Evolutionary conservation across 805 yeast genomes (phyloP).

Genomic region (Candida namnaoensis): DNA sequence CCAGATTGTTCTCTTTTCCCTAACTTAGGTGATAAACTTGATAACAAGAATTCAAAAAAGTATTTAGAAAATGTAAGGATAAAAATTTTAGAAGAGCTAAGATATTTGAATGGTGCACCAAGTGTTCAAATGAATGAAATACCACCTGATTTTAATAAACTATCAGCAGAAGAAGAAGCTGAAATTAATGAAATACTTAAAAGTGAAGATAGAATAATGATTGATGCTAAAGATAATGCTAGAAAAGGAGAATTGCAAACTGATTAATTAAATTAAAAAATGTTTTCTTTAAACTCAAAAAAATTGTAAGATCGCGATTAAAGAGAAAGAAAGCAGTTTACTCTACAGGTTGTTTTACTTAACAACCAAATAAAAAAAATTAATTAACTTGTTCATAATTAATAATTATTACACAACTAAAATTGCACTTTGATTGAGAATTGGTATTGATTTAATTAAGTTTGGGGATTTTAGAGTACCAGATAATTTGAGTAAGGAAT

Average conservation of each 20-base stretch:
- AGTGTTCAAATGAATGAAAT: constrained; percentile 87
- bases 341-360: too few species aligned
- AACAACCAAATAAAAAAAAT: too few species aligned
- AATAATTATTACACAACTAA: too few species aligned
- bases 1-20: constrained; percentile 93
- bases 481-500: too few species aligned
- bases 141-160: constrained; percentile 50
- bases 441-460: too few species aligned
- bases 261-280: too few species aligned
- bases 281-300: too few species aligned
- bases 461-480: too few species aligned
- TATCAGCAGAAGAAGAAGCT: constrained; percentile 27
- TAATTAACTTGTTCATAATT: too few species aligned
- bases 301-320: too few species aligned
- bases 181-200: constrained; percentile 22
- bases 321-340: too few species aligned
- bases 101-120: constrained; percentile 86
- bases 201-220: constrained; percentile 25
- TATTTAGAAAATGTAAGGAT: constrained; percentile 74
- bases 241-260: constrained; percentile 23
- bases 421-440: too few species aligned
- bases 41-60: constrained; percentile 77
- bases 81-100: constrained; percentile 69
- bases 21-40: constrained; percentile 64
- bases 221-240: constrained; percentile 26